Percentiles rank a stretch among this genome's conserved stretches.
Conservation (phyloP, 257 asterid species). For the Plantago elongata region DNA sequence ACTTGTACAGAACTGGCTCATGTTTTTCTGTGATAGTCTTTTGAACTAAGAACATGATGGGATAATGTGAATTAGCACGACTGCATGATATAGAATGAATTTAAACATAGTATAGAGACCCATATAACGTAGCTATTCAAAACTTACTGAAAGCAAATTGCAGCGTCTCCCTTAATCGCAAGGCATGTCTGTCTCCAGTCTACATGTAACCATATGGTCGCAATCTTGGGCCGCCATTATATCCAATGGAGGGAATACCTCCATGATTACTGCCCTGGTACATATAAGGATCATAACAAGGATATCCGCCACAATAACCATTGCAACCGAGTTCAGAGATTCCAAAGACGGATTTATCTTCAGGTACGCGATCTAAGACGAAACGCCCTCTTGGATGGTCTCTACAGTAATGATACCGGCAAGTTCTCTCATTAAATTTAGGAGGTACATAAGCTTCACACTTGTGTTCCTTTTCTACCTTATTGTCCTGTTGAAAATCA, state of each 20-base stretch:
- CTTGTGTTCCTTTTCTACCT: conserved; percentile 25
- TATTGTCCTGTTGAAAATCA: conserved; percentile 11
- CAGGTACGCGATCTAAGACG: conserved; percentile 16
- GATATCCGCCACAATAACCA: conserved; percentile 1
- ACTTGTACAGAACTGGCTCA: too few species aligned
- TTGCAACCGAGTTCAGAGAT: background rate
- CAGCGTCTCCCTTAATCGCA: background rate
- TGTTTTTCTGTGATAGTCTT: too few species aligned
- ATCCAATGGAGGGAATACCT: conserved; percentile 16
- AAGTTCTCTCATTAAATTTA: background rate
- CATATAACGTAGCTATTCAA: background rate
- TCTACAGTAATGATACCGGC: conserved; percentile 27
- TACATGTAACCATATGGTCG: conserved; percentile 22
- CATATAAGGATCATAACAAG: conserved; percentile 6
- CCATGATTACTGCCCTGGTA: conserved; percentile 9
- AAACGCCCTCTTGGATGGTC: conserved; percentile 17
- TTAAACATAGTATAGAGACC: background rate
- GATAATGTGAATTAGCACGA: too few species aligned
- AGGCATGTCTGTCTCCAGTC: background rate
- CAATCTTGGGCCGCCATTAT: conserved; percentile 5
- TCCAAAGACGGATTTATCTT: conserved; percentile 16
- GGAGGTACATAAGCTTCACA: conserved; percentile 25
- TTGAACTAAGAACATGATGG: too few species aligned
- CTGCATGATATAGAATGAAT: too few species aligned
- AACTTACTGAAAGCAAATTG: background rate